phyloP scores from a whole-genome alignment of 148 eudicot species.

The Rhododendron griersonianum region DNA sequence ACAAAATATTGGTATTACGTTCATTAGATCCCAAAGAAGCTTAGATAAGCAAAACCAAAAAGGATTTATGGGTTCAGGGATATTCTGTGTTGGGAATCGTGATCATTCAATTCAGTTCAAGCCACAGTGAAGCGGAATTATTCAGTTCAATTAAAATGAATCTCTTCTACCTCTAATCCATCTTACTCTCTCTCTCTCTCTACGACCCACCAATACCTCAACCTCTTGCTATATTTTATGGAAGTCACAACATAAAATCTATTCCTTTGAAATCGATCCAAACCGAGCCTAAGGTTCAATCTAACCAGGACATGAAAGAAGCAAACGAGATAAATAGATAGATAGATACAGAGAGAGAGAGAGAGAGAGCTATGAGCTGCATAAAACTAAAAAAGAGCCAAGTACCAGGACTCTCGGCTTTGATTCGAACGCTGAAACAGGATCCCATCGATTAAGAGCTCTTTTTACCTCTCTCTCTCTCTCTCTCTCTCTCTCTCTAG shows the following conservation, averaged over 20 bases:
- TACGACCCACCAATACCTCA: background rate
- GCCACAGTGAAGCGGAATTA: background rate
- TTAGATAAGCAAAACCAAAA: background rate
- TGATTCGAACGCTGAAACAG: slow-evolving; percentile 60
- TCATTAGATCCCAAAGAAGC: background rate
- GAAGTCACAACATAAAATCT: background rate
- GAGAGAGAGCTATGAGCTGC: background rate
- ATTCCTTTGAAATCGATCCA: background rate
- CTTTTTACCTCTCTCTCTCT: background rate
- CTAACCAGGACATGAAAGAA: background rate
- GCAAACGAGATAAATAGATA: background rate
- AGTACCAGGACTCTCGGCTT: slow-evolving; percentile 31
- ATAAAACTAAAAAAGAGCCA: background rate
- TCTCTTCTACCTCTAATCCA: background rate
- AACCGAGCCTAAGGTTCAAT: background rate
- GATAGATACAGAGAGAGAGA: background rate
- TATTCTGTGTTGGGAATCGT: background rate
- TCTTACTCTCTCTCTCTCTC: background rate
- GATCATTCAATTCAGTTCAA: background rate
- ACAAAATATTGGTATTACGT: background rate
- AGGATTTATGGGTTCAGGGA: background rate
- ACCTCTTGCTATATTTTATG: background rate
- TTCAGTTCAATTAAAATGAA: background rate
- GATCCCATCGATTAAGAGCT: slow-evolving; percentile 46
- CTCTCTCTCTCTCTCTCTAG: background rate